Conservation (phyloP, 139 green algal genomes). For the Micractinium sp. region DNA sequence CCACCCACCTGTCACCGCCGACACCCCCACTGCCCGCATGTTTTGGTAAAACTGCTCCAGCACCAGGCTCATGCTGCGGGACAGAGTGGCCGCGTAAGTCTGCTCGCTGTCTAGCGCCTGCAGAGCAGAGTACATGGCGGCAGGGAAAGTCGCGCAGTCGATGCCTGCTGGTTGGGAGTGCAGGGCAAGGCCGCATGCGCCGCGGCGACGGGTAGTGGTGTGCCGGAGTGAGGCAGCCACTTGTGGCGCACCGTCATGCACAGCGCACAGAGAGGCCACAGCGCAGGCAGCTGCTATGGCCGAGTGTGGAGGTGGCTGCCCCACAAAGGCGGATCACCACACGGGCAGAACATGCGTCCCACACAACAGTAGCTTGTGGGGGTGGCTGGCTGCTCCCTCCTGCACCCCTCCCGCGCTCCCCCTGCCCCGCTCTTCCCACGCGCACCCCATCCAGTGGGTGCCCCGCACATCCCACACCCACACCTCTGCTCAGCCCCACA, state of each 20-base stretch:
- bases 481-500: neutral
- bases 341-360: too few relatives aligned
- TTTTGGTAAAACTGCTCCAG: slow-evolving; percentile 96
- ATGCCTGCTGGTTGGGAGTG: neutral
- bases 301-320: too few relatives aligned
- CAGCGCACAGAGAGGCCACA: too few relatives aligned
- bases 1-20: slow-evolving; percentile 79
- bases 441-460: too few relatives aligned
- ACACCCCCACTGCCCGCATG: slow-evolving; percentile 86
- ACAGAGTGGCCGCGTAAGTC: slow-evolving; percentile 82
- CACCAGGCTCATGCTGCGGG: slow-evolving; percentile 81
- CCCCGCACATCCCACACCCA: too few relatives aligned
- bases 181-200: neutral
- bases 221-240: neutral
- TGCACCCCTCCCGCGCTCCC: too few relatives aligned
- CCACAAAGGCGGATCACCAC: too few relatives aligned
- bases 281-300: too few relatives aligned
- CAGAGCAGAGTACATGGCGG: neutral
- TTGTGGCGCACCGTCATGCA: neutral
- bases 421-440: too few relatives aligned
- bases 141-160: neutral
- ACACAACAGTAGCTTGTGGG: too few relatives aligned
- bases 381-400: too few relatives aligned
- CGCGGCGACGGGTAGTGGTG: neutral
- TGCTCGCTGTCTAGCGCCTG: slow-evolving; percentile 74